A percentile compares a stretch with the other conserved stretches of the same genome.
Conservation (phyloP, 768 basidiomycete genomes). For the Russula abietina region DNA sequence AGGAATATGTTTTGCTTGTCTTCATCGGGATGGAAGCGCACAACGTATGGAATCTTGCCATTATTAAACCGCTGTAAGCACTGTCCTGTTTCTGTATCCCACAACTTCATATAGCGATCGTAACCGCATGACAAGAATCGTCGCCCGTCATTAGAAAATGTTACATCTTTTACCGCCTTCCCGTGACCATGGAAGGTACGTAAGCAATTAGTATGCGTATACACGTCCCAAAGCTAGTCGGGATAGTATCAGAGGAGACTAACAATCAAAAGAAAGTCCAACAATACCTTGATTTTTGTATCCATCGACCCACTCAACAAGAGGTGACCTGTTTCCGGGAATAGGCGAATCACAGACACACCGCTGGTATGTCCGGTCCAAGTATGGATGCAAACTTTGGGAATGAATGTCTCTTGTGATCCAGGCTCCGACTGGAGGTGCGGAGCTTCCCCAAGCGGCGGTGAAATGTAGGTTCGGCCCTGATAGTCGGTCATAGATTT, state of each 20-base stretch:
- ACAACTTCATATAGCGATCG: slow-evolving; percentile 96
- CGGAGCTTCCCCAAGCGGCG: slow-evolving; percentile 83
- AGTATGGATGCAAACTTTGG: slow-evolving; percentile 92
- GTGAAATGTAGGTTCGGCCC: slow-evolving; percentile 96
- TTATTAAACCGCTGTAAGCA: slow-evolving; percentile 96
- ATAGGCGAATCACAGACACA: slow-evolving; percentile 87
- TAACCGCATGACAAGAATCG: slow-evolving; percentile 90
- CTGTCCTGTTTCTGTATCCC: slow-evolving; percentile 99
- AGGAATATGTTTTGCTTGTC: slow-evolving; percentile 96
- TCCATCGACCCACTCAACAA: slow-evolving; percentile 95
- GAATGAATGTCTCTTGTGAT: slow-evolving; percentile 87
- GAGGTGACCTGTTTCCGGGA: slow-evolving; percentile 90
- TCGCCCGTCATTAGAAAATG: slow-evolving; percentile 89
- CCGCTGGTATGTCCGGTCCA: slow-evolving; percentile 98
- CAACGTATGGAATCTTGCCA: slow-evolving; percentile 94
- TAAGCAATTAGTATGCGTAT: slow-evolving; percentile 92
- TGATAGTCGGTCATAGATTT: slow-evolving; percentile 96
- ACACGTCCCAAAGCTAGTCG: slow-evolving; percentile 90
- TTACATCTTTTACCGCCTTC: slow-evolving; percentile 94
- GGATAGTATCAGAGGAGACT: not conserved
- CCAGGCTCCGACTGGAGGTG: slow-evolving; percentile 75
- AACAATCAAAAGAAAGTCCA: not conserved
- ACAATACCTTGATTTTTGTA: slow-evolving; percentile 86
- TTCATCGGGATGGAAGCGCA: slow-evolving; percentile 92
- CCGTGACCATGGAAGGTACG: slow-evolving; percentile 96